Conservation (phyloP, 1,139 yeast species). For the Lodderomyces oxycetoniae region DNA sequence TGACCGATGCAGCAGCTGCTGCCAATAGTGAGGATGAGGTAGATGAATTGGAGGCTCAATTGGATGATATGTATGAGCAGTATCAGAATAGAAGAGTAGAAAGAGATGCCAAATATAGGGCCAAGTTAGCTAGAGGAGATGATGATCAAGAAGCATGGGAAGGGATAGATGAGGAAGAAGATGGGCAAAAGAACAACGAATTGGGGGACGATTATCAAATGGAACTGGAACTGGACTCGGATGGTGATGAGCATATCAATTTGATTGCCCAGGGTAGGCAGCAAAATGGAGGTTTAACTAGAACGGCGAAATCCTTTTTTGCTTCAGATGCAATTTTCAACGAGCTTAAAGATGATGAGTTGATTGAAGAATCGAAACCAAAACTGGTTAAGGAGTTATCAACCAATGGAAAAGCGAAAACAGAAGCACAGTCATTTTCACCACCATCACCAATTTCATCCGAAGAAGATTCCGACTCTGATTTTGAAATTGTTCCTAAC, state of each 20-base stretch:
- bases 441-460: slow-evolving; percentile 1
- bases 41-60: slow-evolving; percentile 74
- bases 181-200: slow-evolving; percentile 21
- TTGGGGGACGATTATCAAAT: slow-evolving; percentile 40
- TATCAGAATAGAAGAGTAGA: slow-evolving; percentile 75
- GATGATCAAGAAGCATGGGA: slow-evolving; percentile 83
- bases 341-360: slow-evolving; percentile 49
- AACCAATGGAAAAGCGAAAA: slow-evolving; percentile 7
- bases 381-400: slow-evolving; percentile 6
- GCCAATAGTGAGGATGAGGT: slow-evolving; percentile 46
- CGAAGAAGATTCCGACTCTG: slow-evolving; percentile 23
- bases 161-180: slow-evolving; percentile 55
- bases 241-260: slow-evolving; percentile 72
- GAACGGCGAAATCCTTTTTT: slow-evolving; percentile 71
- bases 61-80: slow-evolving; percentile 74
- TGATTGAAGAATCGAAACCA: slow-evolving; percentile 26
- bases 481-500: slow-evolving; percentile 53
- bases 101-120: slow-evolving; percentile 72
- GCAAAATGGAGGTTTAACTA: slow-evolving; percentile 48
- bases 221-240: slow-evolving; percentile 48
- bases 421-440: not conserved
- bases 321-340: slow-evolving; percentile 70
- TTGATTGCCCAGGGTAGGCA: slow-evolving; percentile 55
- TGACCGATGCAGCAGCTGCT: slow-evolving; percentile 17
- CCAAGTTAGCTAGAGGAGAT: slow-evolving; percentile 78